Evolutionary conservation across 352 stramenopile genomes (phyloP).

Genomic region (Phytophthora foliorum): DNA sequence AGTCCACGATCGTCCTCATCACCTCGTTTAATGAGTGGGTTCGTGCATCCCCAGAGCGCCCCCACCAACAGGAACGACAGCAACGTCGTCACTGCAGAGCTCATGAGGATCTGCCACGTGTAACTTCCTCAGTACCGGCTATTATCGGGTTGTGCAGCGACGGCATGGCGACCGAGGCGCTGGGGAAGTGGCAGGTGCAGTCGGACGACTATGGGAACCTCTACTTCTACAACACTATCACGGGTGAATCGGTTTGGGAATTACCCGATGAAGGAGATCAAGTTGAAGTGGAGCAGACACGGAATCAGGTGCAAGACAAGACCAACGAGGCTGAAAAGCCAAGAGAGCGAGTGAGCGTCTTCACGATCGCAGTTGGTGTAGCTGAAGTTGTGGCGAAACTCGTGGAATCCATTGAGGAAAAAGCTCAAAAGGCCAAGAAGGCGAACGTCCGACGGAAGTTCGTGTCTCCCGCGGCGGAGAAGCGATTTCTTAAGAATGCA

Average conservation of each 20-base stretch:
- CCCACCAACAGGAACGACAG: slow-evolving; percentile 86
- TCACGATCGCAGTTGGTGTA: slow-evolving; percentile 57
- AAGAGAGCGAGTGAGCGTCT: slow-evolving; percentile 39
- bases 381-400: slow-evolving; percentile 55
- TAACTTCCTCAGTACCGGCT: slow-evolving; percentile 21
- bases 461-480: slow-evolving; percentile 59
- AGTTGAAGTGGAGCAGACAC: not conserved
- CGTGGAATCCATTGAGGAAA: slow-evolving; percentile 45
- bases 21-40: slow-evolving; percentile 88
- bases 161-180: not conserved
- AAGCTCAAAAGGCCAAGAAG: slow-evolving; percentile 35
- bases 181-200: slow-evolving; percentile 67
- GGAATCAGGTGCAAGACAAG: not conserved
- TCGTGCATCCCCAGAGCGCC: slow-evolving; percentile 90
- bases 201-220: slow-evolving; percentile 72
- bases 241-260: slow-evolving; percentile 79
- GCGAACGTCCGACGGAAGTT: slow-evolving; percentile 47
- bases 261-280: slow-evolving; percentile 52
- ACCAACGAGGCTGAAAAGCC: not conserved
- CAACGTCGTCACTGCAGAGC: slow-evolving; percentile 49
- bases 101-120: slow-evolving; percentile 35
- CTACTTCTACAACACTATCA: slow-evolving; percentile 82
- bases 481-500: slow-evolving; percentile 55
- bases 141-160: slow-evolving; percentile 26
- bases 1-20: not conserved